These are phyloP conservation scores for Lactarius deliciosus DNA, from an alignment of 768 basidiomycete genomes.

Conservation along the genomic window DNA sequence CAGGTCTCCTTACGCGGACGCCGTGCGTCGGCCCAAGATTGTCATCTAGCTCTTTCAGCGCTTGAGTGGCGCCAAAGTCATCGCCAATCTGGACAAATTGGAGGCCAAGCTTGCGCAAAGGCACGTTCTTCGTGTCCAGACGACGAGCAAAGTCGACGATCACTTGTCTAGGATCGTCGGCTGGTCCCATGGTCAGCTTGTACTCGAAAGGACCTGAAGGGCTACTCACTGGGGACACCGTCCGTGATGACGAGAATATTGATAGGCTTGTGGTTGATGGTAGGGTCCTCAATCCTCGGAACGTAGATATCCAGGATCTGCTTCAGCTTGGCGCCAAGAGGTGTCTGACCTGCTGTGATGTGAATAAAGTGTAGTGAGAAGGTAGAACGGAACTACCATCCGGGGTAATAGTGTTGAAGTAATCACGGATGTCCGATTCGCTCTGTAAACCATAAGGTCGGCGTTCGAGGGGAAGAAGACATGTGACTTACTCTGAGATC, in stretches of 20 bases:
- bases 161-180: slow-evolving; percentile 30
- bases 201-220: slow-evolving; percentile 8
- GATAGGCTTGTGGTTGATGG: slow-evolving; percentile 39
- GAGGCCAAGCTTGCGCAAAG: slow-evolving; percentile 38
- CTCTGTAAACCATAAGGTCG: slow-evolving; percentile 10
- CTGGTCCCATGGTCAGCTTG: slow-evolving; percentile 12
- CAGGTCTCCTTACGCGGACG: slow-evolving; percentile 21
- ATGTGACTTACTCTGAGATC: slow-evolving; percentile 33
- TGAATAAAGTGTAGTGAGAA: slow-evolving; percentile 19
- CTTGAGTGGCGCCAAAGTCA: slow-evolving; percentile 34
- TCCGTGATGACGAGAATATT: slow-evolving; percentile 42
- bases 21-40: slow-evolving; percentile 17
- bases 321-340: slow-evolving; percentile 40
- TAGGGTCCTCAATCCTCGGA: slow-evolving; percentile 35
- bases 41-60: slow-evolving; percentile 33
- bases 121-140: slow-evolving; percentile 37
- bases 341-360: slow-evolving; percentile 37
- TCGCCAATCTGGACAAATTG: slow-evolving; percentile 46
- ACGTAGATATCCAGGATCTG: slow-evolving; percentile 42
- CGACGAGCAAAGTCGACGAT: slow-evolving; percentile 30
- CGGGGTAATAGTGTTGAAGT: slow-evolving; percentile 23
- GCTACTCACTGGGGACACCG: slow-evolving; percentile 40
- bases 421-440: slow-evolving; percentile 14
- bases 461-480: slow-evolving; percentile 25
- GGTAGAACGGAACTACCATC: slow-evolving; percentile 6